Percentiles rank a stretch among this genome's conserved stretches.
These are phyloP conservation scores for Alternaria incomplexa DNA, from an alignment of 2,329 filamentous ascomycete genomes.

Conservation along the genomic window DNA sequence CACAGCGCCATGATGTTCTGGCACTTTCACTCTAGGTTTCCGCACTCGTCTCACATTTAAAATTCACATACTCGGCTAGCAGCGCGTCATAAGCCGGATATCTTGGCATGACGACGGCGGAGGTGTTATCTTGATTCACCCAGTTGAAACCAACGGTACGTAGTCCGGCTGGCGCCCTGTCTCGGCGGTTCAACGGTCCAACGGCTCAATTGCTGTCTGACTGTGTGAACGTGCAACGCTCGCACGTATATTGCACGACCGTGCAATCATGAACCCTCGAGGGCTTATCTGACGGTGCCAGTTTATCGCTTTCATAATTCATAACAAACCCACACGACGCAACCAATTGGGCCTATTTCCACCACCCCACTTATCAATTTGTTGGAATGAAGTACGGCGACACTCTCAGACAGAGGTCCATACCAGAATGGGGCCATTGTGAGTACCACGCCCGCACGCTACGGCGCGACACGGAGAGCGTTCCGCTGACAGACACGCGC, in stretches of 20 bases:
- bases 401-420: constrained; percentile 74
- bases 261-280: constrained; percentile 2
- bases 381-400: constrained; percentile 76
- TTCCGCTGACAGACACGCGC: constrained; percentile 19
- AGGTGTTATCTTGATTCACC: background rate
- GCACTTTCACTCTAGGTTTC: constrained; percentile 3
- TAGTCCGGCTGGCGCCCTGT: constrained; percentile 7
- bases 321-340: constrained; percentile 6
- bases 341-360: constrained; percentile 11
- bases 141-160: constrained; percentile 19
- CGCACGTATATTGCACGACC: background rate
- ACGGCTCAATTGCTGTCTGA: constrained; percentile 1
- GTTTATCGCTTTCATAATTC: constrained; percentile 11
- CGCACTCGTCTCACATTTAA: background rate
- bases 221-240: background rate
- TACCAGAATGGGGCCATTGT: constrained; percentile 83
- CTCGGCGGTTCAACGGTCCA: constrained; percentile 6
- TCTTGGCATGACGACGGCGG: background rate
- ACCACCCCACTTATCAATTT: constrained; percentile 2
- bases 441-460: constrained; percentile 35
- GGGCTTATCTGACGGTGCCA: constrained; percentile 17
- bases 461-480: background rate
- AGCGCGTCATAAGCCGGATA: background rate
- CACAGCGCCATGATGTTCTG: constrained; percentile 2
- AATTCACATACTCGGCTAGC: constrained; percentile 8